Conservation (phyloP, 2,329 filamentous ascomycete genomes). For the Dactylonectria estremocensis region DNA sequence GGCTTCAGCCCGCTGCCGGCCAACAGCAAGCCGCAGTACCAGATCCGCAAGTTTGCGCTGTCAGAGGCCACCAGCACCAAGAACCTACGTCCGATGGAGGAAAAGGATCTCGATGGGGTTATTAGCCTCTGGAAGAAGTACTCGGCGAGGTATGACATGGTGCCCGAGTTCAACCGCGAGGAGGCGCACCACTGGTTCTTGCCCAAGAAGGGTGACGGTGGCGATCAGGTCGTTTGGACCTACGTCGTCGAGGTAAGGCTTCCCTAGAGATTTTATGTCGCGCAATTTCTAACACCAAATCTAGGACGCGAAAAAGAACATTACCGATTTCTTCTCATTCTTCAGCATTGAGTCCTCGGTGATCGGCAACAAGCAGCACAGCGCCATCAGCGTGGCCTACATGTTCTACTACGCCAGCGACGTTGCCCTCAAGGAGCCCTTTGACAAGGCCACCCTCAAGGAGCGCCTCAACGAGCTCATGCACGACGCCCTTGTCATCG, state of each 20-base stretch:
- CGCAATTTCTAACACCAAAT: background rate
- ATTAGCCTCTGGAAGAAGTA: constrained; percentile 83
- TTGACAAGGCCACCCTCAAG: constrained; percentile 75
- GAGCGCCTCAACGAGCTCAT: constrained; percentile 85
- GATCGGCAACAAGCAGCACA: constrained; percentile 85
- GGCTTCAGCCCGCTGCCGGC: constrained; percentile 92
- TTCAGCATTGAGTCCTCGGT: constrained; percentile 95
- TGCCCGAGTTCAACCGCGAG: constrained; percentile 83
- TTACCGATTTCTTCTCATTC: constrained; percentile 98
- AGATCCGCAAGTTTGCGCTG: constrained; percentile 88
- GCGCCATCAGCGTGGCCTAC: constrained; percentile 89
- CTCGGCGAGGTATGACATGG: constrained; percentile 84
- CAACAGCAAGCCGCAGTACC: constrained; percentile 86
- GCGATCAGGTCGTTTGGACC: constrained; percentile 90
- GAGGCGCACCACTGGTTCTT: constrained; percentile 93
- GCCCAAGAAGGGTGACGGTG: constrained; percentile 70
- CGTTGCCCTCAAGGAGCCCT: constrained; percentile 74
- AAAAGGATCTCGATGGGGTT: constrained; percentile 83
- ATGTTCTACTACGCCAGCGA: constrained; percentile 97
- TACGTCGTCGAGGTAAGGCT: constrained; percentile 85
- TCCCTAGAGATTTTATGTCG: background rate
- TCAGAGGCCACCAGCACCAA: constrained; percentile 80
- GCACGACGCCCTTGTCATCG: constrained; percentile 88
- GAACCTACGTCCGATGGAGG: constrained; percentile 85
- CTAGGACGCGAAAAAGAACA: constrained; percentile 77